Conservation (phyloP, 257 asterid genomes). For the Phtheirospermum japonicum region DNA sequence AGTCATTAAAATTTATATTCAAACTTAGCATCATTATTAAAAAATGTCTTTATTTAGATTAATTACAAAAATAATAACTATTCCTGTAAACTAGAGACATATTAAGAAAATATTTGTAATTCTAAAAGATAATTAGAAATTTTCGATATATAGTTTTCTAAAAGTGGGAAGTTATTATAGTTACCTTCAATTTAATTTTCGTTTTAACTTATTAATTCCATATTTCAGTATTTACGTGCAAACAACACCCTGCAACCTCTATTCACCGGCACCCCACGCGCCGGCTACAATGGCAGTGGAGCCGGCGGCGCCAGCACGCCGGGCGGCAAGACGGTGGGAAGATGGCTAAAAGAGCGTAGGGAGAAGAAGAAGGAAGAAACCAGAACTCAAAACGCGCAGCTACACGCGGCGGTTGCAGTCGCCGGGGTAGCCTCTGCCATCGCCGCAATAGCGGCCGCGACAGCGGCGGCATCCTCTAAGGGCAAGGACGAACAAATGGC, state of each 20-base stretch:
- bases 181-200: not conserved
- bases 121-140: too few relatives aligned
- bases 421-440: constrained; percentile 95
- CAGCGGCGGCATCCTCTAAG: constrained; percentile 72
- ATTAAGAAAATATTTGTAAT: too few relatives aligned
- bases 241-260: constrained; percentile 89
- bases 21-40: too few relatives aligned
- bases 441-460: constrained; percentile 91
- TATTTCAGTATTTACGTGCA: constrained; percentile 69
- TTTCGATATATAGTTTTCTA: too few relatives aligned
- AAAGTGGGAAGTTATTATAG: not conserved
- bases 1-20: too few relatives aligned
- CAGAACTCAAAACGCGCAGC: constrained; percentile 89
- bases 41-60: too few relatives aligned
- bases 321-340: constrained; percentile 85
- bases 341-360: constrained; percentile 90
- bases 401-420: constrained; percentile 83
- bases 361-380: constrained; percentile 95
- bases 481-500: constrained; percentile 75
- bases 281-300: constrained; percentile 38
- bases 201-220: not conserved
- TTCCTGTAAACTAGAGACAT: too few relatives aligned
- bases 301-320: constrained; percentile 66
- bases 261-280: constrained; percentile 65
- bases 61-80: too few relatives aligned